A percentile compares a stretch with the other conserved stretches of the same genome.
These are phyloP conservation scores for Dendrostoma leiphaemia DNA, from an alignment of 2,329 filamentous ascomycete species.

Conservation along the genomic window DNA sequence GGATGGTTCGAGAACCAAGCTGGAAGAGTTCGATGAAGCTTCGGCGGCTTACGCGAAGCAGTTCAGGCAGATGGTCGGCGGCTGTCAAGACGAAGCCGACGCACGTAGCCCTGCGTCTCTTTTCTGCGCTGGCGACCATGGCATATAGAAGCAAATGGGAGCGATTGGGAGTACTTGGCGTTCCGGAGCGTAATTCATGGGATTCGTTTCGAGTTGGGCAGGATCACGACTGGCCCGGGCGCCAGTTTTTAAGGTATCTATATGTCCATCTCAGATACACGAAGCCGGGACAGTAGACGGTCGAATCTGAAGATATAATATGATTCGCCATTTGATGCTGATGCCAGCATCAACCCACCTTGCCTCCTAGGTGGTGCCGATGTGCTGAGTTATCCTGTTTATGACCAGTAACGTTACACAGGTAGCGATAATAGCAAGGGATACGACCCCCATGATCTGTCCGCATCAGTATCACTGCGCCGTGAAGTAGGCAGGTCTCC, in stretches of 20 bases:
- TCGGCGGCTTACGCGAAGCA: slow-evolving; percentile 51
- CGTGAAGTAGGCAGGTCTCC: neutral
- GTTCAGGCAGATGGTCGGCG: slow-evolving; percentile 67
- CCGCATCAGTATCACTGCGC: neutral
- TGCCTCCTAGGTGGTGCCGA: slow-evolving; percentile 15
- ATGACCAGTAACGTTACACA: slow-evolving; percentile 62
- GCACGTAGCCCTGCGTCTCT: slow-evolving; percentile 46
- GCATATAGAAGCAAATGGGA: slow-evolving; percentile 9
- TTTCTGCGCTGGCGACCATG: slow-evolving; percentile 56
- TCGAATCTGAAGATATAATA: neutral
- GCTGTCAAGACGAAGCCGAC: slow-evolving; percentile 44
- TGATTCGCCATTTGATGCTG: neutral
- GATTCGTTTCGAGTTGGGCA: neutral
- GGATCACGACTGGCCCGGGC: neutral
- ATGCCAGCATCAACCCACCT: neutral
- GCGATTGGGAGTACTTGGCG: neutral
- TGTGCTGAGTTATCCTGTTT: slow-evolving; percentile 34
- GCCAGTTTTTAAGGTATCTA: neutral
- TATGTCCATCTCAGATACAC: neutral
- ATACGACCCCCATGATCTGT: slow-evolving; percentile 61
- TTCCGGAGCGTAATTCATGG: neutral
- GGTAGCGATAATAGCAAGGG: slow-evolving; percentile 61
- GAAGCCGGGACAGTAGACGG: too few species aligned
- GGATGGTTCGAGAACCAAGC: slow-evolving; percentile 51
- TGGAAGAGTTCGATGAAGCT: slow-evolving; percentile 38